Evolutionary conservation across 176 grass and related monocot genomes (phyloP), one percentile per base, ranked within the genome.

Genomic region (Saccharum spontaneum): DNA sequence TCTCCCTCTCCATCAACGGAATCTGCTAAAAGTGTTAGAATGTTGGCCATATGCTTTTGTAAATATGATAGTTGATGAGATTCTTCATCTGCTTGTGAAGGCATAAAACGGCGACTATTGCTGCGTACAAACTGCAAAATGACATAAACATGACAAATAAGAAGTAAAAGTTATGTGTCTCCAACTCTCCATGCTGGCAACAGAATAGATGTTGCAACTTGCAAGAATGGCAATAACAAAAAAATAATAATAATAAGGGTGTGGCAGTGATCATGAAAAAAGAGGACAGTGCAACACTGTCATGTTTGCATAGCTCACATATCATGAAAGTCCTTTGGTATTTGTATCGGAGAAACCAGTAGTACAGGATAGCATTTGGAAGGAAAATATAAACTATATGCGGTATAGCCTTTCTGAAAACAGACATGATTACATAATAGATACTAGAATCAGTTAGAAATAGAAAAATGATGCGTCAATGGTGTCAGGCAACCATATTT

Each of bases 1-100:
- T 99, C 91, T 36, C 90, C 86, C 78, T 94, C 91, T 62, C 90
- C 91, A 78, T 89, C 87, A 84, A 85, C 74, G 84, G 91, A 84
- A 83, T 94, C 90, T 33, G 97, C 84, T 82, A 99, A 90, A 84
- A 99, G 79, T 81, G 84, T 77, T 46, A 99, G 73, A 63, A 99
- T 87, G 49, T 96, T 99, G 54, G 84, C 71, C 90, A 99, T 92
- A 75, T 99, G 97, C 84, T 94, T 99, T 68, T 99, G 97, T 61
- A 99, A 80, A 89, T 99, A 99, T 8, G 94, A 99, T 75, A 99
- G 83, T 16, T 99, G 97, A 86, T 99, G 97, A 55, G 88, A 26
- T 90, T 99, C 97, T 92, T 99, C 97, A 48, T 99, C 97, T 34
- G 84, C 71, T 96, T 99, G 97, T 6, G 97, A 99, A 79, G 94